phyloP scores from a whole-genome alignment of 225 moss, liverwort and hornwort species.

The Asterella californica region DNA sequence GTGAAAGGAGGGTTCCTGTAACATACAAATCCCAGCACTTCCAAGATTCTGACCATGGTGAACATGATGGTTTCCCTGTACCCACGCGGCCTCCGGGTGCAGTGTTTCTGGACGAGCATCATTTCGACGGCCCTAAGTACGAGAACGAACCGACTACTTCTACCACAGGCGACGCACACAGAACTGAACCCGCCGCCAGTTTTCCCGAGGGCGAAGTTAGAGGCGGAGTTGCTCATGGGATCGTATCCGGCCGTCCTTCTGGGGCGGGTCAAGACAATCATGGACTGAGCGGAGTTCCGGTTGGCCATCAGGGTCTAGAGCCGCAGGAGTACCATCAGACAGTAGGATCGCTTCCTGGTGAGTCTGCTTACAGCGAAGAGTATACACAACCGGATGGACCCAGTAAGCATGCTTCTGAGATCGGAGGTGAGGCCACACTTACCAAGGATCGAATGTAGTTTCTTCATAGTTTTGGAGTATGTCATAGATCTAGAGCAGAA shows the following conservation, averaged over 20 bases:
- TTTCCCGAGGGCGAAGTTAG: slow-evolving; percentile 10
- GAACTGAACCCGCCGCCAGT: background rate
- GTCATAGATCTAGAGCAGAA: too few species aligned
- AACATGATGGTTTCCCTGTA: background rate
- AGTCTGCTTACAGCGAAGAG: slow-evolving; percentile 7
- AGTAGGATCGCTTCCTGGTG: background rate
- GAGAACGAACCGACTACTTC: background rate
- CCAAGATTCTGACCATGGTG: background rate
- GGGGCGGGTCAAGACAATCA: slow-evolving; percentile 17
- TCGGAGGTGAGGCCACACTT: background rate
- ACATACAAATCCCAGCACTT: slow-evolving; percentile 13
- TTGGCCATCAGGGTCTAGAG: background rate
- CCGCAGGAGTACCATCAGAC: slow-evolving; percentile 10
- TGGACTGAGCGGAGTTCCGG: background rate
- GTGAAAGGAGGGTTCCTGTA: background rate
- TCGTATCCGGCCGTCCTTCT: slow-evolving; percentile 9
- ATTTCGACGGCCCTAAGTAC: slow-evolving; percentile 10
- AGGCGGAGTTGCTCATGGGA: slow-evolving; percentile 17
- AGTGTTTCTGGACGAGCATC: slow-evolving; percentile 11
- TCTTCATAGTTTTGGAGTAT: too few species aligned
- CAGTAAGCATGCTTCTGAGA: background rate
- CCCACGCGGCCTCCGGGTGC: slow-evolving; percentile 9
- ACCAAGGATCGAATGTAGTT: too few species aligned
- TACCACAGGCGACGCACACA: background rate
- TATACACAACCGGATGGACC: slow-evolving; percentile 1